Percentiles rank a stretch among this genome's conserved stretches.
phyloP scores from a whole-genome alignment of 768 basidiomycete species.

The Guyanaporus albipodus region DNA sequence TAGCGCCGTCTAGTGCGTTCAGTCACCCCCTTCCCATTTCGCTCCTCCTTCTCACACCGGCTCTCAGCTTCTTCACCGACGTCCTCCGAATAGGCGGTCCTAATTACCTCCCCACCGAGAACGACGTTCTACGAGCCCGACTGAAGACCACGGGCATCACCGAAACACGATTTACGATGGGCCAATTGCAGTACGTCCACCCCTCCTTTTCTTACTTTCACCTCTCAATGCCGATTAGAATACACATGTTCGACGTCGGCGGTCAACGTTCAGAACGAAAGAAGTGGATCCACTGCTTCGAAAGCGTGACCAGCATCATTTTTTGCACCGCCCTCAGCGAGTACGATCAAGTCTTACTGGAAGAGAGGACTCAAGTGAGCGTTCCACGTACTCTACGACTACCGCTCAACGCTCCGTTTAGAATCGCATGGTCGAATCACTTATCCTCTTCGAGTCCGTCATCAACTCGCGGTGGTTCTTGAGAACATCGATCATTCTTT shows the following conservation, averaged over 20 bases:
- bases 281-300: conserved; percentile 80
- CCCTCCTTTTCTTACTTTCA: rapidly evolving
- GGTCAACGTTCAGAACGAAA: conserved; percentile 80
- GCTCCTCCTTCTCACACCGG: background rate
- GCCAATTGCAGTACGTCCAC: conserved; percentile 55
- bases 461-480: conserved; percentile 81
- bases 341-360: conserved; percentile 69
- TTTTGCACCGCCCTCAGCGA: conserved; percentile 74
- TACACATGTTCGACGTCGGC: conserved; percentile 77
- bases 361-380: conserved; percentile 42
- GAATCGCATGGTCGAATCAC: conserved; percentile 75
- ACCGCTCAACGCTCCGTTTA: conserved; percentile 17
- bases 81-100: conserved; percentile 78
- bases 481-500: conserved; percentile 61
- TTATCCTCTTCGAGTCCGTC: conserved; percentile 71
- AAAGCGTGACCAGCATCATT: conserved; percentile 76
- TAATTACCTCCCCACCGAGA: conserved; percentile 82
- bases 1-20: conserved; percentile 86
- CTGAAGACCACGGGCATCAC: conserved; percentile 88
- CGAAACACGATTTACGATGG: conserved; percentile 80
- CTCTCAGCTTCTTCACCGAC: conserved; percentile 74
- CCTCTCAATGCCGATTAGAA: conserved; percentile 26
- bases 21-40: conserved; percentile 27
- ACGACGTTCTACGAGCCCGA: conserved; percentile 84
- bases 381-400: background rate